These are phyloP conservation scores for Nemania bipapillata DNA, from an alignment of 2,329 filamentous ascomycete genomes.

Conservation along the genomic window DNA sequence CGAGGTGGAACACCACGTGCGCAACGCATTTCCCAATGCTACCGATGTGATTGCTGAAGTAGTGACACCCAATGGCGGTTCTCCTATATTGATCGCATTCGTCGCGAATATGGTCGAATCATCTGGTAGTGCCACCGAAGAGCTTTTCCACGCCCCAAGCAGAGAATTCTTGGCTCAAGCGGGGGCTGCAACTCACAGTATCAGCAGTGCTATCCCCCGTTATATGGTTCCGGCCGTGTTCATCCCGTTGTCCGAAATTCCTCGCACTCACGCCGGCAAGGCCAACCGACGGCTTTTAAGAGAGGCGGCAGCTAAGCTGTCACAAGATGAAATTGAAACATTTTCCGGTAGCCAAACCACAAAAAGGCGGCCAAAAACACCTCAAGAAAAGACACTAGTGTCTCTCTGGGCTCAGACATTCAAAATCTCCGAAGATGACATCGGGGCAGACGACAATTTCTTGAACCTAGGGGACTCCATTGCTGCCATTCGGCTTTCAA, in stretches of 20 bases:
- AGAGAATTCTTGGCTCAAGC: constrained; percentile 26
- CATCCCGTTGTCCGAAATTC: constrained; percentile 46
- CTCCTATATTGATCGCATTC: constrained; percentile 11
- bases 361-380: constrained; percentile 7
- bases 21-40: constrained; percentile 6
- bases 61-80: background rate
- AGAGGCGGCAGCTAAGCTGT: constrained; percentile 29
- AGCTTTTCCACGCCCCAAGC: constrained; percentile 7
- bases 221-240: constrained; percentile 54
- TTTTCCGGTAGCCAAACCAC: background rate
- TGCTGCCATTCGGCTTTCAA: constrained; percentile 27
- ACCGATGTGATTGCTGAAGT: constrained; percentile 24
- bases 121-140: background rate
- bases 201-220: constrained; percentile 40
- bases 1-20: constrained; percentile 32
- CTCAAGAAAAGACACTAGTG: constrained; percentile 14
- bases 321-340: constrained; percentile 9
- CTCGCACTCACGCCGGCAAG: constrained; percentile 48
- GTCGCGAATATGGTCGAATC: constrained; percentile 6
- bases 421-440: constrained; percentile 11
- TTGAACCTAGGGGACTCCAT: constrained; percentile 32
- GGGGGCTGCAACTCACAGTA: background rate
- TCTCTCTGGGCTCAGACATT: constrained; percentile 29
- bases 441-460: constrained; percentile 27
- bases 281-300: constrained; percentile 47